phyloP scores from a whole-genome alignment of 2,329 filamentous ascomycete genomes.

The Iodosphaeria phyllophila region DNA sequence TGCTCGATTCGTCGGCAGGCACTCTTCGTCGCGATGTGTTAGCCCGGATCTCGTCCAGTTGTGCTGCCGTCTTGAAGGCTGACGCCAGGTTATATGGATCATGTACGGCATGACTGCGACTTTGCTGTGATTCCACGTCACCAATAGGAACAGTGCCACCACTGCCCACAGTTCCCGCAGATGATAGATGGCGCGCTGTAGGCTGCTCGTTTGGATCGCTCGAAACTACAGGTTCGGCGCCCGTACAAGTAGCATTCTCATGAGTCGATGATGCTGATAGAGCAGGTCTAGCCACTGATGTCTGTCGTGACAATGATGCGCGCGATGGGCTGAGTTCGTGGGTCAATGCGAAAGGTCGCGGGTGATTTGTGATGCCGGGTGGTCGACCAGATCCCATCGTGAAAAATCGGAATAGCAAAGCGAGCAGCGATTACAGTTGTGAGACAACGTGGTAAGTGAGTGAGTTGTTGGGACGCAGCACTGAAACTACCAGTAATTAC shows the following conservation, averaged over 20 bases:
- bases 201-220: slow-evolving; percentile 15
- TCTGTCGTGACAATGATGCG: too few relatives aligned
- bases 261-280: slow-evolving; percentile 7
- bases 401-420: too few relatives aligned
- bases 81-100: slow-evolving; percentile 70
- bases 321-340: too few relatives aligned
- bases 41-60: slow-evolving; percentile 61
- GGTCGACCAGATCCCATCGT: too few relatives aligned
- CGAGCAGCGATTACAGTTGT: too few relatives aligned
- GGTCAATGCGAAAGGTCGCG: too few relatives aligned
- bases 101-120: slow-evolving; percentile 30
- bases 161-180: slow-evolving; percentile 6
- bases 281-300: too few relatives aligned
- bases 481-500: too few relatives aligned
- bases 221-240: slow-evolving; percentile 22
- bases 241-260: slow-evolving; percentile 23
- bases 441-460: too few relatives aligned
- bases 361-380: too few relatives aligned
- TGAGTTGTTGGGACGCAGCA: too few relatives aligned
- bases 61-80: slow-evolving; percentile 57
- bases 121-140: slow-evolving; percentile 26
- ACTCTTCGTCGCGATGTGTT: slow-evolving; percentile 65
- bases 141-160: too few relatives aligned
- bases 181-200: slow-evolving; percentile 21
- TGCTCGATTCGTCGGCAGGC: slow-evolving; percentile 10